Evolutionary conservation across 352 stramenopile species (phyloP).

Genomic region (Phytophthora capsici): DNA sequence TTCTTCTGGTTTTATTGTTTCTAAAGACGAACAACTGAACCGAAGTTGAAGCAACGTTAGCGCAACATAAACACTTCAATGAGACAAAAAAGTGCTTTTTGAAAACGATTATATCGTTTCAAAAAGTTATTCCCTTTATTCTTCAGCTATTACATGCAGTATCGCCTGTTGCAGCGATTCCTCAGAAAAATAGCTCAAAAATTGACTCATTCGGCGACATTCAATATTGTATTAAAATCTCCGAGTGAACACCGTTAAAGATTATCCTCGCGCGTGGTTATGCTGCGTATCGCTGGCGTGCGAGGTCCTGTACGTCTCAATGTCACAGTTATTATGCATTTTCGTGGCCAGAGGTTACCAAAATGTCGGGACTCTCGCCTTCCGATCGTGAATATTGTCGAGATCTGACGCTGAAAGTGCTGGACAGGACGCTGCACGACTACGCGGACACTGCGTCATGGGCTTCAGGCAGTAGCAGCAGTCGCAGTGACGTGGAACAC

Average conservation of each 20-base stretch:
- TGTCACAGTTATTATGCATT: slow-evolving; percentile 4
- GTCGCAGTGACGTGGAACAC: slow-evolving; percentile 5
- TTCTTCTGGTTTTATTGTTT: not conserved
- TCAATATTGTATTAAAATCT: too few relatives aligned
- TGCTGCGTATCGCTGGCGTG: not conserved
- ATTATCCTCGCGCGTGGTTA: not conserved
- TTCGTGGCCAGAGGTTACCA: not conserved
- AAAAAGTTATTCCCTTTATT: too few relatives aligned
- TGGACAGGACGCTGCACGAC: slow-evolving; percentile 25
- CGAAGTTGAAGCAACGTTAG: slow-evolving; percentile 16
- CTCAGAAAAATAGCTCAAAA: too few relatives aligned
- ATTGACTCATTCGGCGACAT: too few relatives aligned
- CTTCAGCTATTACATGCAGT: too few relatives aligned
- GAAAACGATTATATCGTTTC: too few relatives aligned
- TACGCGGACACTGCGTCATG: slow-evolving; percentile 27
- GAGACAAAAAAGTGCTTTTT: not conserved
- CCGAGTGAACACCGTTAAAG: not conserved
- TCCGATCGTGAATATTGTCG: slow-evolving; percentile 22
- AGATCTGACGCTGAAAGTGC: slow-evolving; percentile 15
- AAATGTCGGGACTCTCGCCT: slow-evolving; percentile 12
- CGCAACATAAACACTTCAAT: slow-evolving; percentile 10
- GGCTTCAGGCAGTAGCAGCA: slow-evolving; percentile 6
- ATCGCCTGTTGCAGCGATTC: too few relatives aligned
- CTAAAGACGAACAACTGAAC: not conserved
- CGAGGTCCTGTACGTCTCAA: not conserved